Evolutionary conservation across 1,139 yeast species (phyloP).

Genomic region (Insectozyma bohioensis): DNA sequence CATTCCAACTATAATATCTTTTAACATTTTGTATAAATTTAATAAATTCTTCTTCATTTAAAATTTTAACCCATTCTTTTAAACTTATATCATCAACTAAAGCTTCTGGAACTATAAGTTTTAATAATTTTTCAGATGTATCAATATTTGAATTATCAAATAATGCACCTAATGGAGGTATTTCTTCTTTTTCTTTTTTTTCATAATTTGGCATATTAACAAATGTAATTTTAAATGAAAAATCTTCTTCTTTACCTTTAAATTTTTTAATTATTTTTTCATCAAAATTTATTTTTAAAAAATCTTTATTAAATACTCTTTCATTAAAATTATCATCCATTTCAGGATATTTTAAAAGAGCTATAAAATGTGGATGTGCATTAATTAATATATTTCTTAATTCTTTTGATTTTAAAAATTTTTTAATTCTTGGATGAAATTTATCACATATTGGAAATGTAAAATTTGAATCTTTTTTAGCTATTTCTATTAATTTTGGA

Average conservation of each 20-base stretch:
- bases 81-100: not conserved
- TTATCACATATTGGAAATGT: constrained; percentile 2
- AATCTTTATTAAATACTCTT: not conserved
- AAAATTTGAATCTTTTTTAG: not conserved
- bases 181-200: no score
- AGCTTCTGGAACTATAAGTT: not conserved
- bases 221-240: no score
- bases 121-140: not conserved
- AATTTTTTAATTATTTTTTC: not conserved
- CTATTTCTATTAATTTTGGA: not conserved
- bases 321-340: not conserved
- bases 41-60: no score
- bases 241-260: no score
- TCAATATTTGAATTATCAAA: not conserved
- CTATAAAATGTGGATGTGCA: not conserved
- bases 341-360: constrained; percentile 1
- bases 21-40: not conserved
- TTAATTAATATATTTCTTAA: not conserved
- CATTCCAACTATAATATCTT: constrained; percentile 1
- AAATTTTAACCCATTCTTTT: not conserved
- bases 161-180: not conserved
- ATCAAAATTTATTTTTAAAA: not conserved
- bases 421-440: not conserved
- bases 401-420: not conserved
- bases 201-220: no score